These are phyloP conservation scores for Pseudonitzschia multiseries DNA, from an alignment of 108 stramenopile genomes.

Conservation along the genomic window DNA sequence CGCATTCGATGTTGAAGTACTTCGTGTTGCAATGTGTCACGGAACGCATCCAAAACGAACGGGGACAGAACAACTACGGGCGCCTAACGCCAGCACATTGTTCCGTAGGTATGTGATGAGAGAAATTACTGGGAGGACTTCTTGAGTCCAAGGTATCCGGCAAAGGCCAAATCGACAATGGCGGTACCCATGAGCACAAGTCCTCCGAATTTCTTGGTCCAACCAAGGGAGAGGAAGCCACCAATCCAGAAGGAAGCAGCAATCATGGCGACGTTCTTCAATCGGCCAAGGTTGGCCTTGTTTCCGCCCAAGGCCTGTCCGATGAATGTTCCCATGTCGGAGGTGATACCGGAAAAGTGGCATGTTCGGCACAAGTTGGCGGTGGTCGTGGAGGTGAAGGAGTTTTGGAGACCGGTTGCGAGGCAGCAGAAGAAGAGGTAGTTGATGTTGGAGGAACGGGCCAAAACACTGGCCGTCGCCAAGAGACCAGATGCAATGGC, in stretches of 20 bases:
- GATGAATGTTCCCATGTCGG: slow-evolving; percentile 53
- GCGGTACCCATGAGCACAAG: slow-evolving; percentile 11
- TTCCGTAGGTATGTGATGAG: too few species aligned
- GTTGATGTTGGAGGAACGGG: not conserved
- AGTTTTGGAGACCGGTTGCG: slow-evolving; percentile 55
- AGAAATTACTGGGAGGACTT: too few species aligned
- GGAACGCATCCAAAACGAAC: too few species aligned
- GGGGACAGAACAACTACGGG: too few species aligned
- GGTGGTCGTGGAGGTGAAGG: slow-evolving; percentile 40
- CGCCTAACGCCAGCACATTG: too few species aligned
- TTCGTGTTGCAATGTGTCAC: too few species aligned
- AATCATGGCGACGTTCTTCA: slow-evolving; percentile 36
- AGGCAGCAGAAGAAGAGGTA: slow-evolving; percentile 34
- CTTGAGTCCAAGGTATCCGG: not conserved
- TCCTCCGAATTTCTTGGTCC: slow-evolving; percentile 22
- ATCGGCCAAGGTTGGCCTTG: slow-evolving; percentile 35
- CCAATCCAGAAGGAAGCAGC: slow-evolving; percentile 48
- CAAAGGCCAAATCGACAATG: slow-evolving; percentile 16
- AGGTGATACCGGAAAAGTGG: slow-evolving; percentile 52
- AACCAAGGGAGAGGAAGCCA: slow-evolving; percentile 17
- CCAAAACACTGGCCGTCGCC: slow-evolving; percentile 13
- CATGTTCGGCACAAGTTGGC: slow-evolving; percentile 52
- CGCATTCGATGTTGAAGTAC: too few species aligned
- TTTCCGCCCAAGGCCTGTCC: slow-evolving; percentile 53
- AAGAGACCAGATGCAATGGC: slow-evolving; percentile 8